Evolutionary conservation across 495 filamentous ascomycete genomes (phyloP).

Genomic region (Neurospora intermedia): DNA sequence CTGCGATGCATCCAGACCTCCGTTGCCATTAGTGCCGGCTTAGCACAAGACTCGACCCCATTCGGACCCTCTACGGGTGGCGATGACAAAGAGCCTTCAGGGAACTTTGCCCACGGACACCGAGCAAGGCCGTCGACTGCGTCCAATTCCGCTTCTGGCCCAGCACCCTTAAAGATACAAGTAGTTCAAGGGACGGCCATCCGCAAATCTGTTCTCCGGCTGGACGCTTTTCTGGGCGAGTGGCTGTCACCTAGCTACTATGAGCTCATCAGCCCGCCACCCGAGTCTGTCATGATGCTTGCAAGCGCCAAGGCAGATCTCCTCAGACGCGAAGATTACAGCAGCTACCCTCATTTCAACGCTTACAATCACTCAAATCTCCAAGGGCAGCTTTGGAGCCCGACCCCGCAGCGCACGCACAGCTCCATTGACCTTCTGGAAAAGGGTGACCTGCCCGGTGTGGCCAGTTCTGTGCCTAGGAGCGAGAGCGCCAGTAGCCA

Average conservation of each 20-base stretch:
- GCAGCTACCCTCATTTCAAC: slow-evolving; percentile 33
- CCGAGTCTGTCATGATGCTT: slow-evolving; percentile 74
- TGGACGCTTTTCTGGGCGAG: slow-evolving; percentile 91
- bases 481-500: slow-evolving; percentile 10
- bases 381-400: slow-evolving; percentile 32
- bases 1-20: slow-evolving; percentile 89
- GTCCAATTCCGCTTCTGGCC: not conserved
- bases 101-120: slow-evolving; percentile 1
- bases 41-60: slow-evolving; percentile 51
- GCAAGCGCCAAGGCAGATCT: slow-evolving; percentile 77
- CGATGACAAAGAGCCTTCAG: not conserved
- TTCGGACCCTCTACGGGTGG: slow-evolving; percentile 18
- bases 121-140: slow-evolving; percentile 5
- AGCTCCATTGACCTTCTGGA: slow-evolving; percentile 12
- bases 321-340: slow-evolving; percentile 56
- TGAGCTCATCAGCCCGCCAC: slow-evolving; percentile 81
- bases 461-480: slow-evolving; percentile 19
- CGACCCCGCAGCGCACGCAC: slow-evolving; percentile 1
- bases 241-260: slow-evolving; percentile 93
- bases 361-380: slow-evolving; percentile 21
- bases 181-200: slow-evolving; percentile 2
- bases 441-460: slow-evolving; percentile 5
- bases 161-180: not conserved
- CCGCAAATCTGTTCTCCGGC: slow-evolving; percentile 53
- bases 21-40: slow-evolving; percentile 77